Evolutionary conservation across 441 rosid genomes (phyloP), one percentile per base, ranked within the genome.

Genomic region (Rhodomyrtus psidioides): DNA sequence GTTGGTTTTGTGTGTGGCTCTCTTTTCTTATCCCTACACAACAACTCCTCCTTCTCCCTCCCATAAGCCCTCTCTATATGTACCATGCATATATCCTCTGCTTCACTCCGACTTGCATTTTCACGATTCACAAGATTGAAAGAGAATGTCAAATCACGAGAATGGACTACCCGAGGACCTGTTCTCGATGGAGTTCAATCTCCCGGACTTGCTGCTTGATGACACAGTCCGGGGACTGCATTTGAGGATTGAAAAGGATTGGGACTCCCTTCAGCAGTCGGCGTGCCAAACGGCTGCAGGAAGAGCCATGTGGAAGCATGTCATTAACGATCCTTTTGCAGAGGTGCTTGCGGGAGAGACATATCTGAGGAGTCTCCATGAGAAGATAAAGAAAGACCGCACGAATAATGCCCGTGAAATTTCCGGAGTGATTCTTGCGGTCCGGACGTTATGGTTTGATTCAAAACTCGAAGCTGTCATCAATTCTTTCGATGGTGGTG

Each of bases 231-330:
- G 89, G 88, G 91, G 90, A 83, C 93, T 95, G 81, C 98, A 97
- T 85, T 88, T 89, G 57, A 90, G 88, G 59, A 94, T 97, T 86
- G 93, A 94, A 81, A 91, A 83, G 76, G 92, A 92, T 84, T 95
- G 98, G 97, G 96, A 93, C 87, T 89, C 88, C 76, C 92, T 93
- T 62, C 93, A 90, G 86, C 89, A 85, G 75, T 94, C 98, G 19
- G 96, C 98, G 16, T 95, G 98, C 90, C 98, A 95, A 88, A 97
- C 93, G 5, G 98, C 99, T 39, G 97, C 98, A 21, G 98, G 96
- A 79, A 95, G 98, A 91, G 98, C 96, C 87, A 76, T 97, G 86
- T 97, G 99, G 99, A 95, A 92, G 85, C 98, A 95, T 81, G 91
- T 93, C 55, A 90, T 93, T 83, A 89, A 93, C 42, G 97, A 97